These are phyloP conservation scores for Mucor lusitanicus DNA, from an alignment of 371 early-diverging fungal genomes.

Conservation along the genomic window DNA sequence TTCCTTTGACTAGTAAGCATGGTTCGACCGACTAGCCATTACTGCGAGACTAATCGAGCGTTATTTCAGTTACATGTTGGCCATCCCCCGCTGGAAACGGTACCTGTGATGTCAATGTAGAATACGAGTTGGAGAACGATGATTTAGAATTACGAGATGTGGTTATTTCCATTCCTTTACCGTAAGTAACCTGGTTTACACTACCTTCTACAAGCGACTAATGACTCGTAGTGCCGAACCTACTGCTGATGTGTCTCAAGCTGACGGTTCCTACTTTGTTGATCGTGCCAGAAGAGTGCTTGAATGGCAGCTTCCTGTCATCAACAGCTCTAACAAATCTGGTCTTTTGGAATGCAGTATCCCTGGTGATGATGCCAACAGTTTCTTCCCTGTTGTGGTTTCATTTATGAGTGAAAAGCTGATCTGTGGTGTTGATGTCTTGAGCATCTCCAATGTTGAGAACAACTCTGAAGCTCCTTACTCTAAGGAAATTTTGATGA, in stretches of 20 bases:
- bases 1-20: slow-evolving; percentile 80
- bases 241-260: slow-evolving; percentile 74
- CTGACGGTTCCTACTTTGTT: slow-evolving; percentile 79
- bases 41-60: background rate
- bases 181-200: slow-evolving; percentile 54
- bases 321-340: slow-evolving; percentile 72
- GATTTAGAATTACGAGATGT: slow-evolving; percentile 85
- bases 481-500: slow-evolving; percentile 65
- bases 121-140: slow-evolving; percentile 84
- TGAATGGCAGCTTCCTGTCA: slow-evolving; percentile 87
- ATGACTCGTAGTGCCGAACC: slow-evolving; percentile 52
- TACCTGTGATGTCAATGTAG: slow-evolving; percentile 89
- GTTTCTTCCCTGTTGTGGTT: slow-evolving; percentile 89
- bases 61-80: slow-evolving; percentile 91
- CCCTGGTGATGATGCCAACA: slow-evolving; percentile 75
- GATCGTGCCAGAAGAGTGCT: slow-evolving; percentile 71
- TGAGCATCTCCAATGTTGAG: slow-evolving; percentile 53
- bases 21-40: background rate
- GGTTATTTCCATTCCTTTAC: slow-evolving; percentile 85
- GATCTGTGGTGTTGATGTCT: slow-evolving; percentile 77
- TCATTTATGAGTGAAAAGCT: slow-evolving; percentile 73
- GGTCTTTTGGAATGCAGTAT: slow-evolving; percentile 90
- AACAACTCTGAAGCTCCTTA: slow-evolving; percentile 60
- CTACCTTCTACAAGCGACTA: background rate
- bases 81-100: slow-evolving; percentile 91